Evolutionary conservation across 106 monocot genomes (phyloP).

Genomic region (Narthecium ossifragum): DNA sequence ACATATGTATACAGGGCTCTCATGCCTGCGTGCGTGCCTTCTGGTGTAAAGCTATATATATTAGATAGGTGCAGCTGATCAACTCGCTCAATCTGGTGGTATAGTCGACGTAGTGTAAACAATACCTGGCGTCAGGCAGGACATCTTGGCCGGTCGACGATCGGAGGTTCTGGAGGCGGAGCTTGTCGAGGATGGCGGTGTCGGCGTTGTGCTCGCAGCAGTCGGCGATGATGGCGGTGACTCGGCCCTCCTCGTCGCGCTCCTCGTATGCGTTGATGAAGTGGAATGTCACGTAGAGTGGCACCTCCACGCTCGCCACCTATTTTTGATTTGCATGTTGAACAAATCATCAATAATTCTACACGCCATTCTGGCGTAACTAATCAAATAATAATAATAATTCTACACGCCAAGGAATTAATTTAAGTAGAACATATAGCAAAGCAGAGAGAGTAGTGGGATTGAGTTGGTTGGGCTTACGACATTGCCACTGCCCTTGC

Average conservation of each 20-base stretch:
- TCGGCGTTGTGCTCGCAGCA: constrained; percentile 91
- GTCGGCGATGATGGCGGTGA: constrained; percentile 71
- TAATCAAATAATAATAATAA: not conserved
- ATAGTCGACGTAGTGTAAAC: too few species aligned
- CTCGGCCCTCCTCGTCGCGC: constrained; percentile 55
- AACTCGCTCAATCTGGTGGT: too few species aligned
- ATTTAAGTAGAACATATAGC: not conserved
- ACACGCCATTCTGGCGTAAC: not conserved
- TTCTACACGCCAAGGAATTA: not conserved
- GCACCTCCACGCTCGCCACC: constrained; percentile 94
- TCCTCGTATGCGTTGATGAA: constrained; percentile 99
- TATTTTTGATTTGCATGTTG: constrained; percentile 1
- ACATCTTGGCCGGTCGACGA: constrained; percentile 47
- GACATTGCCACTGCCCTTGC: constrained; percentile 63
- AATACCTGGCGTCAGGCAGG: constrained; percentile 82
- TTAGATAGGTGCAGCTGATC: too few species aligned
- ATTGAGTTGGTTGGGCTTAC: constrained; percentile 31
- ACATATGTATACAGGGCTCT: too few species aligned
- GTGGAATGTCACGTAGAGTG: constrained; percentile 82
- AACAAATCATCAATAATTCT: not conserved
- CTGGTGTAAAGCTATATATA: too few species aligned
- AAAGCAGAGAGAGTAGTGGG: constrained; percentile 3
- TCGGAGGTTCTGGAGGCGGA: constrained; percentile 61
- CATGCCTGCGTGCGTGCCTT: too few species aligned
- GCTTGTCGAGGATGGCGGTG: constrained; percentile 74